Percentiles rank a stretch among this genome's conserved stretches.
These are phyloP conservation scores for Crithidia sp. DNA, from an alignment of 208 protist genomes.

Conservation along the genomic window DNA sequence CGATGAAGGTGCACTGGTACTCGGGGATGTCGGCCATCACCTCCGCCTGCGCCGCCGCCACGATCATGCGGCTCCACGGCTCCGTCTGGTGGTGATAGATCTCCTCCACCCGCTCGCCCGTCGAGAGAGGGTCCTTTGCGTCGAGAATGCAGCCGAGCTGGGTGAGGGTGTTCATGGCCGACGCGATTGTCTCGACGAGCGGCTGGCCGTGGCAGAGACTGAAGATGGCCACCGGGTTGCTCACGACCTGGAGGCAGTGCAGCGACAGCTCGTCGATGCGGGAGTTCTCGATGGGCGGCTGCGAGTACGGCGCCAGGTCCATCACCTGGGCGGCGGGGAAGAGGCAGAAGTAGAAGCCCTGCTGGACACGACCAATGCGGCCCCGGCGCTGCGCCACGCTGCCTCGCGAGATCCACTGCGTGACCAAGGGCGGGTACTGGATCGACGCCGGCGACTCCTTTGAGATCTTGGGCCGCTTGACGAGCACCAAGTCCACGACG, in stretches of 20 bases:
- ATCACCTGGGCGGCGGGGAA: constrained; percentile 59
- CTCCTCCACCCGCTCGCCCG: constrained; percentile 43
- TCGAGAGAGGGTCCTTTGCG: constrained; percentile 29
- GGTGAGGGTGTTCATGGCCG: constrained; percentile 69
- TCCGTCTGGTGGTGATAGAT: constrained; percentile 32
- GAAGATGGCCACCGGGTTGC: constrained; percentile 74
- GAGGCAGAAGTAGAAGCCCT: constrained; percentile 83
- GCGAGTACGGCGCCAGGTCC: constrained; percentile 42
- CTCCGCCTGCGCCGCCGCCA: constrained; percentile 33
- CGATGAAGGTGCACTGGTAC: constrained; percentile 71
- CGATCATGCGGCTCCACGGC: constrained; percentile 35
- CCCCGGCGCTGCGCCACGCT: constrained; percentile 79
- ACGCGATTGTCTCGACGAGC: constrained; percentile 56
- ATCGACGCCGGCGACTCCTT: constrained; percentile 60
- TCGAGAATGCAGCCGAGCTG: constrained; percentile 78
- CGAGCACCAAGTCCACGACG: constrained; percentile 95
- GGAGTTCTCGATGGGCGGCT: constrained; percentile 53
- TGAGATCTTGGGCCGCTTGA: constrained; percentile 80
- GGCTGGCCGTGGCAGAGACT: constrained; percentile 77
- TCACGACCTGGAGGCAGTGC: constrained; percentile 77
- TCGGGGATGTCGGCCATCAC: constrained; percentile 39
- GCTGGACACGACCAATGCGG: constrained; percentile 84
- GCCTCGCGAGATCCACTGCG: constrained; percentile 77
- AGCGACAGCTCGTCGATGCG: constrained; percentile 79
- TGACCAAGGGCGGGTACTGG: constrained; percentile 82